phyloP scores from a whole-genome alignment of 495 filamentous ascomycete genomes.

The Chaetomium tenue region DNA sequence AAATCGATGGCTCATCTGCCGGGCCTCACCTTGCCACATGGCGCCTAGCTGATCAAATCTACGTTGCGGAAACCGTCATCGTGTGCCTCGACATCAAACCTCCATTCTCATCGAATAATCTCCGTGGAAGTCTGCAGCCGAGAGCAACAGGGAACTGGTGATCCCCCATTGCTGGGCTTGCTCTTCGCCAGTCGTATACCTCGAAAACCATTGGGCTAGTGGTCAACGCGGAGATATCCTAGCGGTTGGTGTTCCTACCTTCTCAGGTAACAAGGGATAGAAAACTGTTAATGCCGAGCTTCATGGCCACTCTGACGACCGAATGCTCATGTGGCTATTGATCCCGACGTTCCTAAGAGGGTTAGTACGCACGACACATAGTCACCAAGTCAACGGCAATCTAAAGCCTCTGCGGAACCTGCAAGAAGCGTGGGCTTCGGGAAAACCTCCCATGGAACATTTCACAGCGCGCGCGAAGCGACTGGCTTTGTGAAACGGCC shows the following conservation, averaged over 20 bases:
- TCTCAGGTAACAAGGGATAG: conserved; percentile 8
- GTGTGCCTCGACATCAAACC: conserved; percentile 79
- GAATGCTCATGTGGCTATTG: background rate
- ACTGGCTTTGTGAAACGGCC: conserved; percentile 56
- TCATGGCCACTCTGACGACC: background rate
- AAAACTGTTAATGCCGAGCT: conserved; percentile 13
- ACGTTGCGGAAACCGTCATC: background rate
- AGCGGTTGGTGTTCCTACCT: conserved; percentile 43
- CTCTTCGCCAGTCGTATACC: conserved; percentile 78
- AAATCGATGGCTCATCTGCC: background rate
- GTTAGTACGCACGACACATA: conserved; percentile 20
- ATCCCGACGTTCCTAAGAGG: conserved; percentile 1
- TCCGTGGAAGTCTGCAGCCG: conserved; percentile 68
- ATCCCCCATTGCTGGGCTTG: conserved; percentile 46
- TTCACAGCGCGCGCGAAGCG: conserved; percentile 51
- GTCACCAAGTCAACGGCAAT: conserved; percentile 20
- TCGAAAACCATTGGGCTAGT: conserved; percentile 60
- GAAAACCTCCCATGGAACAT: conserved; percentile 64
- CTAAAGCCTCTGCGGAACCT: conserved; percentile 26
- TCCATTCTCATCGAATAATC: conserved; percentile 51
- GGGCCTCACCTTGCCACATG: background rate
- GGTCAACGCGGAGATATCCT: conserved; percentile 74
- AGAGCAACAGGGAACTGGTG: conserved; percentile 45
- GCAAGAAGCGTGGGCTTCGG: conserved; percentile 47
- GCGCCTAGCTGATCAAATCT: background rate